Evolutionary conservation across 2,329 filamentous ascomycete species (phyloP).

Genomic region (Albophoma yamanashiensis): DNA sequence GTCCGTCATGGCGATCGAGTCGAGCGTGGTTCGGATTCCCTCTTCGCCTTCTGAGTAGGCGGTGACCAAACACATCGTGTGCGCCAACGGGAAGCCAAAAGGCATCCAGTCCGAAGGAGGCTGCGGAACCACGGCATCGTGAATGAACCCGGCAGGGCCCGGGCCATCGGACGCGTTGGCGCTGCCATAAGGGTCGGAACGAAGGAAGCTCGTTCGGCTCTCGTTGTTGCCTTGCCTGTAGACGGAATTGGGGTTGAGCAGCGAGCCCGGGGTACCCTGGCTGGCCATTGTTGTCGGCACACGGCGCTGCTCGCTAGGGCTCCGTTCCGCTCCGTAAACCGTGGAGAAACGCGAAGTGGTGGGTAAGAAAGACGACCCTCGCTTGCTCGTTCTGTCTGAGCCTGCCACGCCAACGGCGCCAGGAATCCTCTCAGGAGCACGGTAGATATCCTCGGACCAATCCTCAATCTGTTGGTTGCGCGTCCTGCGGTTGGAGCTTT

Average conservation of each 20-base stretch:
- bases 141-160: constrained; percentile 88
- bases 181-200: constrained; percentile 42
- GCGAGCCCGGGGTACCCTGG: constrained; percentile 63
- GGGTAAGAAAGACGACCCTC: constrained; percentile 74
- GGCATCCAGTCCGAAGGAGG: constrained; percentile 96
- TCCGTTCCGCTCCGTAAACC: constrained; percentile 67
- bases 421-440: constrained; percentile 70
- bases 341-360: constrained; percentile 92
- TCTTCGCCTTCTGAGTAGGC: constrained; percentile 94
- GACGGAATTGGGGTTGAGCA: constrained; percentile 60
- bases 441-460: constrained; percentile 96
- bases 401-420: constrained; percentile 57
- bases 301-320: constrained; percentile 30
- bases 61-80: constrained; percentile 89
- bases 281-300: constrained; percentile 91
- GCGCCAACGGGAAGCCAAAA: constrained; percentile 88
- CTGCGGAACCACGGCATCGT: constrained; percentile 90
- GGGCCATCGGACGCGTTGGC: constrained; percentile 54
- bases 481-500: constrained; percentile 70
- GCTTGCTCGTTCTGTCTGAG: constrained; percentile 66
- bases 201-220: constrained; percentile 55
- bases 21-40: constrained; percentile 83
- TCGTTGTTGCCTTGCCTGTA: constrained; percentile 60
- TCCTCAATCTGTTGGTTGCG: constrained; percentile 92
- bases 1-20: constrained; percentile 94